Base-by-base conservation (phyloP, 169 alveolate species). In the Plasmodium fragile region DNA sequence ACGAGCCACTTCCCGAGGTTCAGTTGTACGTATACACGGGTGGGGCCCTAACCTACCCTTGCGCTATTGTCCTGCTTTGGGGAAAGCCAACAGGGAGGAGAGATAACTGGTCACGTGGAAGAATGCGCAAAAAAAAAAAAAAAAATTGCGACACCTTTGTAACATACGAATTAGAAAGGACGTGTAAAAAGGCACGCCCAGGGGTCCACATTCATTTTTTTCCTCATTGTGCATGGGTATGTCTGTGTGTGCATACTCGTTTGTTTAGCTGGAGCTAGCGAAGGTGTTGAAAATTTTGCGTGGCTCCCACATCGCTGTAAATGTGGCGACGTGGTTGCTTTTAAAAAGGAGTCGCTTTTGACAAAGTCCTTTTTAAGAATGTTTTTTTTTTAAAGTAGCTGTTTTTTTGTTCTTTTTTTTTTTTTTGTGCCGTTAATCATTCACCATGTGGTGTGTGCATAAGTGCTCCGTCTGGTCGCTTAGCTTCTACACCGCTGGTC, bases 271-370 rank as follows among this genome's bases (percentile, higher is more conserved):
- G 8, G 18, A 7, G 59, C 59, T 49, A 49, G 59, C 59, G 59
- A 7, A 13, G 59, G 22, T 13, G 59, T 13, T 49, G 36, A 65
- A 65, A 65, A 55, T 0, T 65, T 65, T 65, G 0, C 75, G 36
- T 39, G 4, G 30, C 36, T 6, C 16, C 75, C 75, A 53, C 28
- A 45, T 43, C 75, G 45, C 91, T 82, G 71, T 82, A 82, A 82
- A 82, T 59, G 45, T 59, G 59, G 91, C 72, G 78, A 55, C 30
- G 25, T 55, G 22, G 22, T 36, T 81, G 39, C 71, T 59, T 82
- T 53, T 49, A 49, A 13, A 49, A 13, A 49, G 59, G 22, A 49
- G 22, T 49, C 55, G 18, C 18, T 1, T 45, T 45, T 45, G 55
- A 11, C 18, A 45, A 11, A 45, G n/a, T 11, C 2, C 18, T 45